Percentiles rank a stretch among this genome's conserved stretches.
Conservation (phyloP, 2,329 filamentous ascomycete species). For the Dryadomyces quercus-mongolicae region DNA sequence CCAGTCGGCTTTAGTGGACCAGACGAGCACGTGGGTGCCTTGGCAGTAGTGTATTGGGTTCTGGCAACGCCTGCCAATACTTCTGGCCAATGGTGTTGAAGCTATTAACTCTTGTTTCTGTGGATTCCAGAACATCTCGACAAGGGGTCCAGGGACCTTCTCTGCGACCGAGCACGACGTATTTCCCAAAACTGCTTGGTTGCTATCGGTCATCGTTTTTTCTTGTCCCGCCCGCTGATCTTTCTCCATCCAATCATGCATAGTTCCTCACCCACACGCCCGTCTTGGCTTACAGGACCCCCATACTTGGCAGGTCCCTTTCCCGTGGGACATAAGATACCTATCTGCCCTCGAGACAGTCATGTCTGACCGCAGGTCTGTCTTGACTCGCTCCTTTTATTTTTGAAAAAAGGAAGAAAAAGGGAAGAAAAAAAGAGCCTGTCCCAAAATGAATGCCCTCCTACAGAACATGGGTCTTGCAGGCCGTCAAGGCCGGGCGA, state of each 20-base stretch:
- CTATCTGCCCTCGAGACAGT: too few species aligned
- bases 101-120: too few species aligned
- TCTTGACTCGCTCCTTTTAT: too few species aligned
- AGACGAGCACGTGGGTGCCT: not conserved
- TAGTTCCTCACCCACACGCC: not conserved
- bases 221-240: not conserved
- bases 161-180: not conserved
- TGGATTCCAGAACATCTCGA: not conserved
- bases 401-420: too few species aligned
- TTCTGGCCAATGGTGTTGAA: not conserved
- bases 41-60: not conserved
- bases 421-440: too few species aligned
- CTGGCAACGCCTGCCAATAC: not conserved
- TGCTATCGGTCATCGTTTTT: not conserved
- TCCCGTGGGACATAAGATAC: too few species aligned
- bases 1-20: not conserved
- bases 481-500: too few species aligned
- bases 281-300: not conserved
- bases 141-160: not conserved
- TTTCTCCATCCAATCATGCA: not conserved
- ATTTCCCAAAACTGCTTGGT: not conserved
- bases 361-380: too few species aligned
- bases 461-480: not conserved
- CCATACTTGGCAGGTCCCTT: too few species aligned
- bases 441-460: not conserved